Percentiles rank a stretch among this genome's conserved stretches.
phyloP scores from a whole-genome alignment of 2,329 filamentous ascomycete genomes.

The Leptographium lundbergii region DNA sequence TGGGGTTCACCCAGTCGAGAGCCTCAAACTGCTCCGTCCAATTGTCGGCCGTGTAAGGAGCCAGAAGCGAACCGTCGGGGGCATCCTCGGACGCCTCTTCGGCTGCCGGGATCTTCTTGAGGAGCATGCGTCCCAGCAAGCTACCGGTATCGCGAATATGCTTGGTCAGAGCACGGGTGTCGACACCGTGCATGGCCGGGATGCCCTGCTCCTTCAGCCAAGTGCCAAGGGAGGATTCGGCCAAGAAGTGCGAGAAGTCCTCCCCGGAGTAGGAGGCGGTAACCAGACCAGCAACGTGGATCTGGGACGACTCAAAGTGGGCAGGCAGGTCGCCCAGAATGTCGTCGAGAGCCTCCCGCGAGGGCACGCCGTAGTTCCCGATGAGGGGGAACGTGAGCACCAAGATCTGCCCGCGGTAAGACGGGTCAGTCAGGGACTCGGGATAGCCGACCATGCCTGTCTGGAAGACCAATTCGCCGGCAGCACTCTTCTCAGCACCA shows the following conservation, averaged over 20 bases:
- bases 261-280: conserved; percentile 87
- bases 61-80: conserved; percentile 14
- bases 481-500: conserved; percentile 84
- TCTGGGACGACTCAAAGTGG: conserved; percentile 84
- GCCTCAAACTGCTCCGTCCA: conserved; percentile 56
- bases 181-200: conserved; percentile 88
- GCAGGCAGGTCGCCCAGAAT: conserved; percentile 77
- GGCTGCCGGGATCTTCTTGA: conserved; percentile 40
- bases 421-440: conserved; percentile 80
- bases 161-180: conserved; percentile 89
- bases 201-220: conserved; percentile 96
- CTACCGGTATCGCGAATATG: conserved; percentile 86
- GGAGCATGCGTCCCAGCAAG: conserved; percentile 85
- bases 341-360: conserved; percentile 71
- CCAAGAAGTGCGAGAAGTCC: conserved; percentile 89
- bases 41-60: conserved; percentile 24
- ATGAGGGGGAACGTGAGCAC: conserved; percentile 93
- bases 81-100: conserved; percentile 18
- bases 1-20: conserved; percentile 84
- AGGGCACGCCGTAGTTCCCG: conserved; percentile 95
- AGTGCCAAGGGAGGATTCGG: conserved; percentile 74
- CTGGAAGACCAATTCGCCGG: conserved; percentile 97
- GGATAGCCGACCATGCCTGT: conserved; percentile 99
- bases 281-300: conserved; percentile 87
- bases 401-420: conserved; percentile 84